These are phyloP conservation scores for Gleditsia sinensis DNA, from an alignment of 306 rosid species.

Conservation along the genomic window DNA sequence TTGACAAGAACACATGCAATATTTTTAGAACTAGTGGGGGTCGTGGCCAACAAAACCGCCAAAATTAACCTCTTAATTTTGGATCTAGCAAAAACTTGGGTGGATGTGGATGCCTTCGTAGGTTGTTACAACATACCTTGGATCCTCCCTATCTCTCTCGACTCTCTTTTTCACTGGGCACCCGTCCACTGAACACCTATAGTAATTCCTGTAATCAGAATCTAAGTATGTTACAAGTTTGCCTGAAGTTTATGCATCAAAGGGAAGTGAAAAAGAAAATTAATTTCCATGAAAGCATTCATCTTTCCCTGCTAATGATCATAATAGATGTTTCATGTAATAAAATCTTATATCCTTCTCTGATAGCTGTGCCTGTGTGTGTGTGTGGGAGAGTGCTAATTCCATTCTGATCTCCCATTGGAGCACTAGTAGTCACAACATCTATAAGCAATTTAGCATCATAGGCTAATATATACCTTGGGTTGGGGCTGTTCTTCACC, in stretches of 20 bases:
- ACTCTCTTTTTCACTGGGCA: slow-evolving; percentile 88
- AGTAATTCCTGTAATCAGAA: slow-evolving; percentile 68
- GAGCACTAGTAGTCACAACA: no score
- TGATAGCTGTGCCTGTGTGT: no score
- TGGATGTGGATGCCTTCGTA: slow-evolving; percentile 84
- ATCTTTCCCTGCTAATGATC: neutral
- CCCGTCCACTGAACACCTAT: slow-evolving; percentile 72
- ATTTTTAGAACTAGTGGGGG: neutral
- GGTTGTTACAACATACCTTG: slow-evolving; percentile 69
- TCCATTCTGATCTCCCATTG: no score
- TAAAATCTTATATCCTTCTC: no score
- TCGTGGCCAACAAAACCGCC: neutral
- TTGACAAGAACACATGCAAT: neutral
- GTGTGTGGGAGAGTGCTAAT: no score
- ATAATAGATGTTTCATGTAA: neutral
- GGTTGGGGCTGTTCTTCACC: slow-evolving; percentile 93
- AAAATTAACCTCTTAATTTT: neutral
- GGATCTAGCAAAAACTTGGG: slow-evolving; percentile 35
- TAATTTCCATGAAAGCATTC: neutral
- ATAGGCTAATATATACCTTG: slow-evolving; percentile 73
- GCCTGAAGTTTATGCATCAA: neutral
- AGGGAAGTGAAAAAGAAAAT: neutral
- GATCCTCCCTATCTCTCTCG: slow-evolving; percentile 80
- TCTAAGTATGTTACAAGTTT: neutral
- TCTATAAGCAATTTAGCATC: no score